These are phyloP conservation scores for Lactarius hengduanensis DNA, from an alignment of 768 basidiomycete species.

Conservation along the genomic window DNA sequence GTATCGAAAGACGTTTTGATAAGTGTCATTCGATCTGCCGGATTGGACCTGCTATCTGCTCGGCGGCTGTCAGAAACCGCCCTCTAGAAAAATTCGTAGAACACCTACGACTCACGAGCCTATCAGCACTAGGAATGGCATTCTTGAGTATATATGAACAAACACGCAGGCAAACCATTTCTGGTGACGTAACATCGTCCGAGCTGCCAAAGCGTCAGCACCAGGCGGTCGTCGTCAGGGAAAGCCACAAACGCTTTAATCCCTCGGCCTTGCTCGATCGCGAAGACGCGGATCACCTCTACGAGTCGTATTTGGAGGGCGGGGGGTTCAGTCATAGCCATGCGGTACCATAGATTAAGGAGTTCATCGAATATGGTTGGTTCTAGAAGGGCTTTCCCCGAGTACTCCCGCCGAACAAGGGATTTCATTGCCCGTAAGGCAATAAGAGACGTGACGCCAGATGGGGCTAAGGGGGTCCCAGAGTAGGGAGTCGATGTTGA, in stretches of 20 bases:
- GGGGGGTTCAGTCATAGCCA: slow-evolving; percentile 84
- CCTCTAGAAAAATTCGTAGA: background rate
- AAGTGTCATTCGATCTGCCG: slow-evolving; percentile 58
- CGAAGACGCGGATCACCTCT: slow-evolving; percentile 60
- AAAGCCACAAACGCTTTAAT: slow-evolving; percentile 16
- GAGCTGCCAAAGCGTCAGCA: slow-evolving; percentile 16
- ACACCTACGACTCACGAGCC: slow-evolving; percentile 50
- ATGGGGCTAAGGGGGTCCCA: slow-evolving; percentile 42
- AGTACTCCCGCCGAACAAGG: slow-evolving; percentile 76
- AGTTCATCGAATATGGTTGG: slow-evolving; percentile 88
- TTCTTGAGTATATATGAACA: slow-evolving; percentile 79
- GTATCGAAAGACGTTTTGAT: slow-evolving; percentile 62
- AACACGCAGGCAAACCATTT: slow-evolving; percentile 71
- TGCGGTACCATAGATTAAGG: slow-evolving; percentile 80
- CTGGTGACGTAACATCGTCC: slow-evolving; percentile 27
- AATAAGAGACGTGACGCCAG: slow-evolving; percentile 46
- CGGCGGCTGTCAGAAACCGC: background rate
- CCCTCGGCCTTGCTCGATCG: slow-evolving; percentile 31
- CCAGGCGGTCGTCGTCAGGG: background rate
- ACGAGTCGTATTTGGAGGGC: slow-evolving; percentile 68
- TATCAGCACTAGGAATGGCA: slow-evolving; percentile 56
- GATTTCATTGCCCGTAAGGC: slow-evolving; percentile 76
- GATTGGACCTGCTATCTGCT: slow-evolving; percentile 46
- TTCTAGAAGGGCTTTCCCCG: slow-evolving; percentile 78
- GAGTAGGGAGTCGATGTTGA: slow-evolving; percentile 63